Conservation (phyloP, 2,329 filamentous ascomycete genomes). For the Pseudopithomyces chartarum region DNA sequence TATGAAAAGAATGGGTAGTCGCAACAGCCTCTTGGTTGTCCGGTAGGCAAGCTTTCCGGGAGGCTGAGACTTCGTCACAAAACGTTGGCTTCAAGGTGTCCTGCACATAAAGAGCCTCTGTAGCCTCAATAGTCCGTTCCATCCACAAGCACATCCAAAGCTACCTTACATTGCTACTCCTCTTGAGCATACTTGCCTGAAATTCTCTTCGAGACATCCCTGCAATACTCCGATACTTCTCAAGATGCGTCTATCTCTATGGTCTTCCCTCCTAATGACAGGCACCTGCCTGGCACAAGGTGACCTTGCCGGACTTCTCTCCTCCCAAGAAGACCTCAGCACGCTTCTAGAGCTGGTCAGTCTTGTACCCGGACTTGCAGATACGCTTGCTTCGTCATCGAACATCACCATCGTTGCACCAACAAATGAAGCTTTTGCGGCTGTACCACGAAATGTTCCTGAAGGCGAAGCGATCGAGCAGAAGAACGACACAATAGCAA, state of each 20-base stretch:
- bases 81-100: neutral
- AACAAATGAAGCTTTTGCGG: constrained; percentile 56
- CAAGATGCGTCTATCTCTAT: constrained; percentile 27
- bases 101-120: neutral
- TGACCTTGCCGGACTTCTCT: constrained; percentile 39
- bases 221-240: constrained; percentile 1
- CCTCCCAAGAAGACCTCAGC: constrained; percentile 37
- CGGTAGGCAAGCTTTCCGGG: neutral
- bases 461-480: constrained; percentile 38
- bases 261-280: constrained; percentile 23
- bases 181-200: neutral
- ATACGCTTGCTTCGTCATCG: constrained; percentile 43
- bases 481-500: constrained; percentile 36
- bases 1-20: neutral
- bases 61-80: neutral
- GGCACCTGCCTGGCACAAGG: constrained; percentile 30
- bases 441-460: constrained; percentile 27
- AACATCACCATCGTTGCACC: constrained; percentile 64
- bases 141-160: neutral
- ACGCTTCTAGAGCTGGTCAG: constrained; percentile 43
- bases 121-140: neutral
- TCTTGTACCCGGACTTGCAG: constrained; percentile 44
- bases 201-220: neutral
- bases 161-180: neutral
- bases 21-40: neutral